Base-by-base conservation (phyloP, 768 basidiomycete genomes). In the Pisolithus orientalis region DNA sequence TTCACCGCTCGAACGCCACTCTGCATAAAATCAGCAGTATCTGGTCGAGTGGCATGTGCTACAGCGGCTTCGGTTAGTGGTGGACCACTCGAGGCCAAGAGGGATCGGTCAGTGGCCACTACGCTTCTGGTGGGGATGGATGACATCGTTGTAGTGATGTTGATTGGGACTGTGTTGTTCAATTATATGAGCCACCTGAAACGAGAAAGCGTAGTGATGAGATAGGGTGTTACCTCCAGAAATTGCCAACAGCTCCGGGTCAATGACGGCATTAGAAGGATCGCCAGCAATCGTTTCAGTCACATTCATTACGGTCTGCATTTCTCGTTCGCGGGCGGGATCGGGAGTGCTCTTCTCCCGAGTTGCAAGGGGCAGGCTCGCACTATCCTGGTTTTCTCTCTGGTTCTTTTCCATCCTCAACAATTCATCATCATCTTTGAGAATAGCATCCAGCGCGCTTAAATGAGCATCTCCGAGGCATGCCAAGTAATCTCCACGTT, bases 391-490 rank as follows among this genome's bases (percentile, higher is more conserved):
- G 5, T 5, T 32, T 4, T 44, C 39, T 24, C 44, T 47, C 10
- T 21, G 4, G 21, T 16, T 37, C 13, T 38, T 40, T 9, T 32
- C 25, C 2, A 48, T 34, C 27, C 28, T 55, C 44, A 38, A 29
- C 0, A 52, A 57, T 39, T 69, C 65, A 28, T 64, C 70, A 2
- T 51, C 59, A 3, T 67, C 68, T 27, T 68, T 59, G 28, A 75
- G 42, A 5, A 77, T 60, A 16, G 55, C 50, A 34, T 78, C 72
- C 39, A 78, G 53, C 11, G 64, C 70, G 38, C 57, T 42, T 3
- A 78, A 55, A 43, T 68, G 68, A 0, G 57, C 47, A 1, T 48
- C 48, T 24, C 66, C 69, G 38, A 78, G 51, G n/a, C 44, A 56
- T 4, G 38, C 53, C 17, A 53, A 49, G 25, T 46, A 34, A 16